These are phyloP conservation scores for Ramalina intermedia DNA, from an alignment of 495 filamentous ascomycete genomes.

Conservation along the genomic window DNA sequence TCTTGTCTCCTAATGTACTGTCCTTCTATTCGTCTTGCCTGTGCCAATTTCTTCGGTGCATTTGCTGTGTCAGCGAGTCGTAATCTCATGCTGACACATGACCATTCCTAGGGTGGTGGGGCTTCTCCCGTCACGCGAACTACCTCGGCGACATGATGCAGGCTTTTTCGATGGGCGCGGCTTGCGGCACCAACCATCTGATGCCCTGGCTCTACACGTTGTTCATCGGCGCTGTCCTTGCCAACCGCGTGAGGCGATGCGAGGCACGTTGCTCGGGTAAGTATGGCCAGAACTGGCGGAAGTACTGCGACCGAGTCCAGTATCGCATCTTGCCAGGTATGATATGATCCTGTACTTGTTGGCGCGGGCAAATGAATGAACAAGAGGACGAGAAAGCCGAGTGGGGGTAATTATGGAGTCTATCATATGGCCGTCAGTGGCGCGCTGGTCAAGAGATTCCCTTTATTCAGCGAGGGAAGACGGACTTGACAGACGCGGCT, in stretches of 20 bases:
- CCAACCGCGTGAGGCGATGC: constrained; percentile 16
- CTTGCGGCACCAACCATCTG: constrained; percentile 23
- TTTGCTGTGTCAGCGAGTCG: no score
- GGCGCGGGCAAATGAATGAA: no score
- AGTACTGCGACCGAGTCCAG: constrained; percentile 28
- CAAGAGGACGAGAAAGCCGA: no score
- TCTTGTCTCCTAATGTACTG: not conserved
- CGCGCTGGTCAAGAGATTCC: no score
- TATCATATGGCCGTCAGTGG: no score
- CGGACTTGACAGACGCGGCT: no score
- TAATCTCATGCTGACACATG: not conserved
- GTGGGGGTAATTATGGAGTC: no score
- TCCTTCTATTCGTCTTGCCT: not conserved
- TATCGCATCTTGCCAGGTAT: constrained; percentile 31
- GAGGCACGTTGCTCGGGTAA: constrained; percentile 29
- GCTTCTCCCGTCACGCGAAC: constrained; percentile 32
- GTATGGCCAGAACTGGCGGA: constrained; percentile 30
- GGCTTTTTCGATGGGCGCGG: constrained; percentile 28
- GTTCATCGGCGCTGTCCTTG: constrained; percentile 22
- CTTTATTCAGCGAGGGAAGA: no score
- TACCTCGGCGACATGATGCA: constrained; percentile 33
- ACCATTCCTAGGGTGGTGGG: constrained; percentile 29
- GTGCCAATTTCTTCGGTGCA: no score
- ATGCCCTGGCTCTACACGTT: constrained; percentile 34
- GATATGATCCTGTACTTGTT: constrained; percentile 14